Conservation (phyloP, 2,329 filamentous ascomycete species). For the Aspergillus novofumigatus region DNA sequence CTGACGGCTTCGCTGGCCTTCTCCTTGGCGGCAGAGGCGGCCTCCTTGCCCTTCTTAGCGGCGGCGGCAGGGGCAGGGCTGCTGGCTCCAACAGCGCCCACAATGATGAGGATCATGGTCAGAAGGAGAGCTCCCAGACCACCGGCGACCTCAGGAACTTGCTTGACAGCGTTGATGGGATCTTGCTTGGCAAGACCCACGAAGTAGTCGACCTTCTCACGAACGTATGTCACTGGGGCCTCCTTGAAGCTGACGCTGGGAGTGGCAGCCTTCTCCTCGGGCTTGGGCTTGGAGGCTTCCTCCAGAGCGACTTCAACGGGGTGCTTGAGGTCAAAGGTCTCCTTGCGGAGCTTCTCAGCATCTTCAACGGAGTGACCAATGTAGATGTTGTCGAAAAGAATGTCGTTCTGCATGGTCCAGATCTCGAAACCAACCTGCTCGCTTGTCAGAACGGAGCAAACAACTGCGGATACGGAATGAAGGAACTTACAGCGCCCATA, state of each 20-base stretch:
- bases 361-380: slow-evolving; percentile 95
- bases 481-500: slow-evolving; percentile 80
- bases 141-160: slow-evolving; percentile 86
- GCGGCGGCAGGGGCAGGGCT: slow-evolving; percentile 62
- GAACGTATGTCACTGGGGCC: slow-evolving; percentile 80
- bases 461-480: neutral
- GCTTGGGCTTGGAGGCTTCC: slow-evolving; percentile 75
- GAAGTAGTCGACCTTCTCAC: slow-evolving; percentile 93
- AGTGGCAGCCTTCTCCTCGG: slow-evolving; percentile 64
- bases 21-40: slow-evolving; percentile 54
- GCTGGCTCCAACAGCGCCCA: slow-evolving; percentile 62
- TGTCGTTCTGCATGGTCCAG: slow-evolving; percentile 99
- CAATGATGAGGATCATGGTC: slow-evolving; percentile 66
- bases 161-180: slow-evolving; percentile 78
- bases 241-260: slow-evolving; percentile 80
- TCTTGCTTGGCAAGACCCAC: slow-evolving; percentile 76
- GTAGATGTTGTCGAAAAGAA: slow-evolving; percentile 99
- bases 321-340: slow-evolving; percentile 88
- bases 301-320: slow-evolving; percentile 76
- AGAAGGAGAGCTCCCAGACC: slow-evolving; percentile 68
- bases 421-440: slow-evolving; percentile 91
- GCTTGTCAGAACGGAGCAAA: neutral
- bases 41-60: slow-evolving; percentile 72
- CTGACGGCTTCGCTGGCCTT: slow-evolving; percentile 64
- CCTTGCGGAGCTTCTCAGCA: slow-evolving; percentile 79